Conservation (phyloP, 768 basidiomycete species). For the Kwoniella heveanensis region DNA sequence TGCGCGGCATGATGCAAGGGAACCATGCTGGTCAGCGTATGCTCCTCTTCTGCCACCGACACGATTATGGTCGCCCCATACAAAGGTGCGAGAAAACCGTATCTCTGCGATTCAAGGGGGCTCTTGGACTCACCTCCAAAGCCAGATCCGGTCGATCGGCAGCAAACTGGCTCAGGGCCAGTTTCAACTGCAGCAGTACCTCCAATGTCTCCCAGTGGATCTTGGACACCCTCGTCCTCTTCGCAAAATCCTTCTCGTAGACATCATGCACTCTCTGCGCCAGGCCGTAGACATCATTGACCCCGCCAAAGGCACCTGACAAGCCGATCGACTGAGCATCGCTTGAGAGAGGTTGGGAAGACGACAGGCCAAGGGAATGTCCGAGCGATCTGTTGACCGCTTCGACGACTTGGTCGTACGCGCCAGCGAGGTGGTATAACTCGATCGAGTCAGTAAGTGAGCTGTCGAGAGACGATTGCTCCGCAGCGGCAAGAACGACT, state of each 20-base stretch:
- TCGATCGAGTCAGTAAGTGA: constrained; percentile 87
- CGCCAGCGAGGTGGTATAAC: constrained; percentile 90
- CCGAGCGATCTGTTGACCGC: constrained; percentile 87
- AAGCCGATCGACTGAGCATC: constrained; percentile 58
- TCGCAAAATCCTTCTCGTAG: constrained; percentile 65
- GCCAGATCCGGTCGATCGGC: constrained; percentile 72
- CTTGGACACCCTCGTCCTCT: constrained; percentile 68
- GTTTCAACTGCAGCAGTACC: constrained; percentile 73
- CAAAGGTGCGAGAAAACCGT: too few relatives aligned
- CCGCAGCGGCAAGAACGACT: constrained; percentile 81
- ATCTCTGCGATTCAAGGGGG: too few relatives aligned
- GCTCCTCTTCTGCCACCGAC: neutral
- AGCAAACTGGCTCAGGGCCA: constrained; percentile 76
- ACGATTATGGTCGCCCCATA: too few relatives aligned
- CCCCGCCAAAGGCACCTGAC: constrained; percentile 42
- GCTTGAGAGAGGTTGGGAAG: constrained; percentile 6
- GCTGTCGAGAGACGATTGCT: constrained; percentile 77
- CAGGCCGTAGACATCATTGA: constrained; percentile 66
- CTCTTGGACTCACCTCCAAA: constrained; percentile 67
- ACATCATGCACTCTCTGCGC: constrained; percentile 78
- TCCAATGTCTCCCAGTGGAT: constrained; percentile 63
- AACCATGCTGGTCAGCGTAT: neutral
- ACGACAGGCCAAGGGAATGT: constrained; percentile 69
- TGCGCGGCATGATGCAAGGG: constrained; percentile 50
- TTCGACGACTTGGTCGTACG: constrained; percentile 81